Conservation (phyloP, 345 rosid genomes). For the Boechera retrofracta region DNA sequence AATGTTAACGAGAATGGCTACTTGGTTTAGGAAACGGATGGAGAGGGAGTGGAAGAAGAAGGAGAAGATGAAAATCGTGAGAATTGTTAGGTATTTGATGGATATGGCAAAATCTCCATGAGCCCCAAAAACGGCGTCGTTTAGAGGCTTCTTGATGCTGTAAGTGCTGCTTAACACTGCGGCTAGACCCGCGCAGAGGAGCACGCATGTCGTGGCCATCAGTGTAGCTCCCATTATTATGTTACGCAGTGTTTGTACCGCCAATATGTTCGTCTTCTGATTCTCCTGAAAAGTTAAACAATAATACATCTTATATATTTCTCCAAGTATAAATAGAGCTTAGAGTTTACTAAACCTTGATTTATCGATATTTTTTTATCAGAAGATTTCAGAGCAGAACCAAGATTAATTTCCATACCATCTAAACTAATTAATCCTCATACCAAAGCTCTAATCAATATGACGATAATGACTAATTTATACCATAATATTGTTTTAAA, state of each 20-base stretch:
- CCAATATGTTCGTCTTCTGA: conserved; percentile 75
- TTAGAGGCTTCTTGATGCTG: conserved; percentile 76
- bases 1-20: conserved; percentile 63
- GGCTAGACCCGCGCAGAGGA: conserved; percentile 81
- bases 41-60: conserved; percentile 79
- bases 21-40: conserved; percentile 80
- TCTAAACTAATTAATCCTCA: not conserved
- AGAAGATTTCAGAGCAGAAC: not conserved
- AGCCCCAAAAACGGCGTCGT: conserved; percentile 72
- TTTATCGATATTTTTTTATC: not conserved
- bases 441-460: not conserved
- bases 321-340: not conserved
- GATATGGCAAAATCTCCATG: conserved; percentile 78
- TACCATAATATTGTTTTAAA: not conserved
- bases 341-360: not conserved
- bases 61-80: conserved; percentile 72
- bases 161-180: conserved; percentile 91
- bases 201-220: conserved; percentile 92
- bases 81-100: conserved; percentile 68
- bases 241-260: conserved; percentile 82
- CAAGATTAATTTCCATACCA: not conserved
- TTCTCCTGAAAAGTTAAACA: conserved; percentile 59
- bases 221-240: conserved; percentile 86
- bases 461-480: not conserved
- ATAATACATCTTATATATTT: not conserved